Evolutionary conservation across 2,329 filamentous ascomycete species (phyloP).

Genomic region (Arthrobotrys pseudoclavata): DNA sequence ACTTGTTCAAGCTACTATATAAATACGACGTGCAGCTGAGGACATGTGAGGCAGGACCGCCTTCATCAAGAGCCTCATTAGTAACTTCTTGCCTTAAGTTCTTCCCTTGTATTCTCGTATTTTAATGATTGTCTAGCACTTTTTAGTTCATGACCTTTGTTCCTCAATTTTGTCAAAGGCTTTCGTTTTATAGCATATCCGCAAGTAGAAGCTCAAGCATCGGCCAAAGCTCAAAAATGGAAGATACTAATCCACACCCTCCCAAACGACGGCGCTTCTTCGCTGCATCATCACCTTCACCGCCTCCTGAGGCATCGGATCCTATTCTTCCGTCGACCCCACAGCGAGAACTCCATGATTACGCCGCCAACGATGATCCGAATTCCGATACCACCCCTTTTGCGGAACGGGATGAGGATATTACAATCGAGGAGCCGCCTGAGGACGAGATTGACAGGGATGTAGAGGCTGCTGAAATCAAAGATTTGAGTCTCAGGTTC

Average conservation of each 20-base stretch:
- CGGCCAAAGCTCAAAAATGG: slow-evolving; percentile 34
- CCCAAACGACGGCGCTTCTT: slow-evolving; percentile 56
- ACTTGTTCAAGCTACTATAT: neutral
- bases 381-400: slow-evolving; percentile 43
- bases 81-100: neutral
- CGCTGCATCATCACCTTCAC: slow-evolving; percentile 50
- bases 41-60: neutral
- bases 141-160: neutral
- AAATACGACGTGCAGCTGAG: slow-evolving; percentile 8
- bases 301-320: slow-evolving; percentile 46
- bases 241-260: slow-evolving; percentile 52
- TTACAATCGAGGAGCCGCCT: slow-evolving; percentile 3
- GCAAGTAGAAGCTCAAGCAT: slow-evolving; percentile 1
- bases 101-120: neutral
- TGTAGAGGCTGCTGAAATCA: slow-evolving; percentile 59
- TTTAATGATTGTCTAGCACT: neutral
- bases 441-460: slow-evolving; percentile 7
- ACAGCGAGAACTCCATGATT: slow-evolving; percentile 39
- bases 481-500: slow-evolving; percentile 67
- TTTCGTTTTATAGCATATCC: neutral
- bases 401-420: slow-evolving; percentile 42
- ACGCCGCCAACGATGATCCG: slow-evolving; percentile 24
- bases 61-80: neutral
- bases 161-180: neutral
- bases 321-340: slow-evolving; percentile 55